These are phyloP conservation scores for Penicillium concentricum DNA, from an alignment of 2,329 filamentous ascomycete species.

Conservation along the genomic window DNA sequence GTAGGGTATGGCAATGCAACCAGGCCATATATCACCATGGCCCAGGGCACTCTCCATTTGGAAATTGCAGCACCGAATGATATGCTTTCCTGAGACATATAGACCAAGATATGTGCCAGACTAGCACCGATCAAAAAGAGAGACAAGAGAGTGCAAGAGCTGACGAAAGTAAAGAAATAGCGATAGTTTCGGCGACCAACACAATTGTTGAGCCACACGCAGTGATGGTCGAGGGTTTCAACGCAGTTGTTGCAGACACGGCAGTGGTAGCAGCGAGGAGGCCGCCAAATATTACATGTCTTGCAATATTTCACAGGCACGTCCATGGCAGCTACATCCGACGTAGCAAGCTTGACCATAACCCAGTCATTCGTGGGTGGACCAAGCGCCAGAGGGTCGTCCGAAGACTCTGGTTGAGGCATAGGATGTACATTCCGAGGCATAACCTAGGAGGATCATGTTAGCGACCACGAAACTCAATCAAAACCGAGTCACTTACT, in stretches of 20 bases:
- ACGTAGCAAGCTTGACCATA: slow-evolving; percentile 77
- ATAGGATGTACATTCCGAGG: slow-evolving; percentile 89
- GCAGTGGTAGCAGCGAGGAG: slow-evolving; percentile 92
- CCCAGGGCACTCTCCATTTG: slow-evolving; percentile 76
- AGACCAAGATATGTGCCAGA: slow-evolving; percentile 76
- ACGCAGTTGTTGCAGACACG: slow-evolving; percentile 96
- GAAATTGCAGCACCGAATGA: slow-evolving; percentile 68
- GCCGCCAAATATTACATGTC: slow-evolving; percentile 96
- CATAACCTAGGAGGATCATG: slow-evolving; percentile 65
- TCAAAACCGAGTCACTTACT: slow-evolving; percentile 56
- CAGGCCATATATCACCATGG: slow-evolving; percentile 80
- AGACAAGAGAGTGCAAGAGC: slow-evolving; percentile 71
- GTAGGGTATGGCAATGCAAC: slow-evolving; percentile 76
- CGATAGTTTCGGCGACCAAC: slow-evolving; percentile 96
- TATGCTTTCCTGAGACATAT: slow-evolving; percentile 61
- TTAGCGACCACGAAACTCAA: slow-evolving; percentile 4
- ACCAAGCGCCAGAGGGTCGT: slow-evolving; percentile 77
- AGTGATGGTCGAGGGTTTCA: slow-evolving; percentile 96
- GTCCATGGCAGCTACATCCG: slow-evolving; percentile 83
- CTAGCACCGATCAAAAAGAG: slow-evolving; percentile 74
- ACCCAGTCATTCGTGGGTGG: slow-evolving; percentile 93
- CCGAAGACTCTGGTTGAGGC: slow-evolving; percentile 70
- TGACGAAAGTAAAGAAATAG: slow-evolving; percentile 93
- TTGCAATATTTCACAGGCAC: slow-evolving; percentile 98
- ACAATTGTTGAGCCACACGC: slow-evolving; percentile 98